Percentiles rank a stretch among this genome's conserved stretches.
Evolutionary conservation across 495 filamentous ascomycete genomes (phyloP).

Genomic region (Penicillium roqueforti): DNA sequence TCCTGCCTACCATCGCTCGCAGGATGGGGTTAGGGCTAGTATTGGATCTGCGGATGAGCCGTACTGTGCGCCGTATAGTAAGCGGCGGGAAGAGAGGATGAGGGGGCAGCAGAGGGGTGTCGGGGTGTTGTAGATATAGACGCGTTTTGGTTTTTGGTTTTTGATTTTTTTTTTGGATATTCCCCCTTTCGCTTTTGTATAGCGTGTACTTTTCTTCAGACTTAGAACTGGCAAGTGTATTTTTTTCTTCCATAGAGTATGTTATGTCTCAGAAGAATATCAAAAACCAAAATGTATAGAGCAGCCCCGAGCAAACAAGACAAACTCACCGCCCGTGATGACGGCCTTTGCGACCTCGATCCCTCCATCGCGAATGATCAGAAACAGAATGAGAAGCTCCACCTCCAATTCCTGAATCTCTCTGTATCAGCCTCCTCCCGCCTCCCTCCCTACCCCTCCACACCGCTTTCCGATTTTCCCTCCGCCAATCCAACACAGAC

Average conservation of each 20-base stretch:
- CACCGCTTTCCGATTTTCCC: slow-evolving; percentile 1
- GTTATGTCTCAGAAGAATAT: not conserved
- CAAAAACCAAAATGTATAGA: not conserved
- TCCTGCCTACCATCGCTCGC: slow-evolving; percentile 42
- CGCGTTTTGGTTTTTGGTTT: not conserved
- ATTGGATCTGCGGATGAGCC: slow-evolving; percentile 46
- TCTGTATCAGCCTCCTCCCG: not conserved
- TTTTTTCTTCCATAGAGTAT: not conserved
- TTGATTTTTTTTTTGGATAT: not conserved
- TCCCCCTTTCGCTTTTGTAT: slow-evolving; percentile 11
- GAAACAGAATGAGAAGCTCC: slow-evolving; percentile 3
- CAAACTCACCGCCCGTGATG: slow-evolving; percentile 26
- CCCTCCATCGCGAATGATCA: not conserved
- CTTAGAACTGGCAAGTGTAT: not conserved
- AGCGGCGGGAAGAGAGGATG: slow-evolving; percentile 41
- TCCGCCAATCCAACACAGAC: slow-evolving; percentile 10
- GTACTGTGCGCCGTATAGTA: slow-evolving; percentile 45
- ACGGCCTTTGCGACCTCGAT: slow-evolving; percentile 5
- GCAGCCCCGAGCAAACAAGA: slow-evolving; percentile 14
- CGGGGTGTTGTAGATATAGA: slow-evolving; percentile 23
- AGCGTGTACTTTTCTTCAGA: slow-evolving; percentile 1
- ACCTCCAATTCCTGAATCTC: not conserved
- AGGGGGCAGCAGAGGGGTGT: slow-evolving; percentile 37
- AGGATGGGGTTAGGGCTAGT: slow-evolving; percentile 39
- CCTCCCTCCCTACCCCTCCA: slow-evolving; percentile 6